A percentile compares a stretch with the other conserved stretches of the same genome.
Evolutionary conservation across 495 filamentous ascomycete species (phyloP).

Genomic region (Pyrenula aspistea): DNA sequence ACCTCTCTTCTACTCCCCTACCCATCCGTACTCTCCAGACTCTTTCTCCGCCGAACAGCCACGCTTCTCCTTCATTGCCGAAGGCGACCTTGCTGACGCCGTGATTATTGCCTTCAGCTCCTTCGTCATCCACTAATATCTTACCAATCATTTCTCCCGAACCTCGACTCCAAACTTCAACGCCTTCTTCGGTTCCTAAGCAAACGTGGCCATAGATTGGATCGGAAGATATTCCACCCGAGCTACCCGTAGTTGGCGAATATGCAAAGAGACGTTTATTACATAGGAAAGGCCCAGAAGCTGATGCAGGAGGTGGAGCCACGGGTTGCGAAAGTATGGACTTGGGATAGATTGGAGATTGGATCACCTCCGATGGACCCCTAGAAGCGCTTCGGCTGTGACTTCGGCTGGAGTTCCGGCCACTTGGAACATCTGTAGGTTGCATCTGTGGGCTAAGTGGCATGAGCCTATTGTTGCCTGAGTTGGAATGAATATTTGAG

Average conservation of each 20-base stretch:
- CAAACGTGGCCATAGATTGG: neutral
- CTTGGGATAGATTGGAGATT: neutral
- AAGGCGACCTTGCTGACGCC: slow-evolving; percentile 18
- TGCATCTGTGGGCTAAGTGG: neutral
- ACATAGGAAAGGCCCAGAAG: neutral
- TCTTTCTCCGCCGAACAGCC: slow-evolving; percentile 16
- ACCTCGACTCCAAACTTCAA: neutral
- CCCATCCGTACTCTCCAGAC: slow-evolving; percentile 16
- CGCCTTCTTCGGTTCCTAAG: neutral
- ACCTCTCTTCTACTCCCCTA: neutral
- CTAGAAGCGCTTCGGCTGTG: neutral
- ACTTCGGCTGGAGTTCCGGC: neutral
- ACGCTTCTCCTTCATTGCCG: slow-evolving; percentile 17
- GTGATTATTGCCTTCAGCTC: neutral
- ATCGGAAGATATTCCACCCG: slow-evolving; percentile 9
- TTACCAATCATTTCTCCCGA: neutral
- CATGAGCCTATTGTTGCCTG: neutral
- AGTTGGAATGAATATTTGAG: neutral
- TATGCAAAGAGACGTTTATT: slow-evolving; percentile 1
- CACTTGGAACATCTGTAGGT: neutral
- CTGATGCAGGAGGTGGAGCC: neutral
- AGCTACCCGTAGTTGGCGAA: neutral
- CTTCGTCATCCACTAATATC: neutral
- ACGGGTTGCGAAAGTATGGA: neutral
- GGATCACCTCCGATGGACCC: neutral